Base-by-base conservation (phyloP, 352 stramenopile genomes). In the Blastocystis sp. region DNA sequence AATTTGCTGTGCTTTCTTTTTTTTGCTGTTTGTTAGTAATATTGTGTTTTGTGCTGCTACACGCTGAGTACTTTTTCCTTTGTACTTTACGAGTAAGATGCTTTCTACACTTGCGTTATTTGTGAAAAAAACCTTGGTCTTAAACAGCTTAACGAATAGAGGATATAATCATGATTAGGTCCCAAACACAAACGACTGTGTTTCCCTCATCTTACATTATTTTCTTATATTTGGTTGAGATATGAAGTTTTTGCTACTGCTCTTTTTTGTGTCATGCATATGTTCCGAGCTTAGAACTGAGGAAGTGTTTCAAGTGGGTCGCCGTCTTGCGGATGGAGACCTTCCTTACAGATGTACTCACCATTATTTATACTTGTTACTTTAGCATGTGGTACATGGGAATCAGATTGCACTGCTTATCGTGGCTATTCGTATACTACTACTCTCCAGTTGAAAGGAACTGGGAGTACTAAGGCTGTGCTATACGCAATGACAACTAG, bases 321-420 rank as follows among this genome's bases (percentile, higher is more conserved):
- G 70, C 11, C 50, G 45, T 64, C 39, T 81, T 20, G 45, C 3
- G 5, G 70, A 62, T 5, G 4, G n/a, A 20, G n/a, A 34, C 4
- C 20, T 64, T 41, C 41, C 41, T 18, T 62, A 39, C 24, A 63
- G n/a, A 3, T 30, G 70, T 81, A 81, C 30, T 34, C 30, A 13
- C 6, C 3, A 62, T 41, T 81, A 18, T n/a, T 5, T 3, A 18
- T 11, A 26, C 43, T 18, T 18, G 24, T 37, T 81, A n/a, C 7
- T 47, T 63, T 81, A 81, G 70, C 50, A 24, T 81, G 70, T 81
- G 70, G 70, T 24, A 64, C 39, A 26, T 81, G 41, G 30, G 41
- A 50, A 13, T 66, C 6, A 24, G n/a, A 20, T 0, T 81, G 70
- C 50, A 6, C 9, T 41, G 3, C 39, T 62, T 26, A 26, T 3